Conservation (phyloP, 495 filamentous ascomycete genomes). For the Trypethelium eluteriae region DNA sequence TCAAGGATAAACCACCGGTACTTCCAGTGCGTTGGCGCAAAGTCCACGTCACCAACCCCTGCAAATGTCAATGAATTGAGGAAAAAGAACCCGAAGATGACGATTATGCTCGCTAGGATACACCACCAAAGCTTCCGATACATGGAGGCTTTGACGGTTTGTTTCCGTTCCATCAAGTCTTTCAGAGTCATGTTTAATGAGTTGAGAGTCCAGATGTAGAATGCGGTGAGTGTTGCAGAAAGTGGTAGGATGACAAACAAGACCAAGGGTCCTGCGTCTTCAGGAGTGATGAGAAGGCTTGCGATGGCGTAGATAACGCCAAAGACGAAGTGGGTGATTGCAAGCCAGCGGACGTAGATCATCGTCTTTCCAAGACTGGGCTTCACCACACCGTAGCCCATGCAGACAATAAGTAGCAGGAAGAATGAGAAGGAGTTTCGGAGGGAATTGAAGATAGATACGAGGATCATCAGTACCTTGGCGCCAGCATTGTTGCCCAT, state of each 20-base stretch:
- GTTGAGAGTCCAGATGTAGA: conserved; percentile 99
- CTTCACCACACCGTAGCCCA: conserved; percentile 98
- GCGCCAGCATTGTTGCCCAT: conserved; percentile 77
- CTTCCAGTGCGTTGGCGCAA: conserved; percentile 93
- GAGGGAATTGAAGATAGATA: conserved; percentile 83
- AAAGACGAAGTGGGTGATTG: conserved; percentile 87
- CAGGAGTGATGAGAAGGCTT: conserved; percentile 79
- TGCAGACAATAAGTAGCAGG: conserved; percentile 94
- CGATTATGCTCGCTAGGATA: conserved; percentile 81
- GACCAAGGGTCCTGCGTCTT: conserved; percentile 77
- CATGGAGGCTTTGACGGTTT: conserved; percentile 88
- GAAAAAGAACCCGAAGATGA: conserved; percentile 95
- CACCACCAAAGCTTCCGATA: conserved; percentile 99
- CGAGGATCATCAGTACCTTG: conserved; percentile 79
- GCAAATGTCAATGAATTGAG: conserved; percentile 93
- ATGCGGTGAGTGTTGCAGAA: conserved; percentile 85
- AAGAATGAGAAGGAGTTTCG: conserved; percentile 99
- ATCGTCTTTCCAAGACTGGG: conserved; percentile 87
- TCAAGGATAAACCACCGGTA: conserved; percentile 95
- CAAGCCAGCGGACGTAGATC: conserved; percentile 86
- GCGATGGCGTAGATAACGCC: conserved; percentile 89
- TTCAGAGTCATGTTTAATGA: conserved; percentile 91
- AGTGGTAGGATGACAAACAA: conserved; percentile 91
- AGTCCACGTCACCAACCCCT: conserved; percentile 70
- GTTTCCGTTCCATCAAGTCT: conserved; percentile 85